Evolutionary conservation across 2,329 filamentous ascomycete genomes (phyloP).

Genomic region (Cytospora mali): DNA sequence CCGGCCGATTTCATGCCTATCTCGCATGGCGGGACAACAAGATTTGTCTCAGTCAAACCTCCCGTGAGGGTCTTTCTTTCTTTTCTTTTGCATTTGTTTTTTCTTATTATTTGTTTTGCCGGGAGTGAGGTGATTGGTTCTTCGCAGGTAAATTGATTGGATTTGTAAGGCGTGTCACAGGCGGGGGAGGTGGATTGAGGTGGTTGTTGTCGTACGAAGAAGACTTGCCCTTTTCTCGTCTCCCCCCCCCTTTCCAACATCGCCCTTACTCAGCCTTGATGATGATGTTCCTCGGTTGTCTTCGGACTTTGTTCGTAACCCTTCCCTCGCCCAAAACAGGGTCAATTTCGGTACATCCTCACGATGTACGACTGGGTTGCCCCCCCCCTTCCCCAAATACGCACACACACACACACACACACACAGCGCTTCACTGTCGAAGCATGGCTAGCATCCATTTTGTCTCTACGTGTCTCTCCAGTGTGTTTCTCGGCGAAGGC

Average conservation of each 20-base stretch:
- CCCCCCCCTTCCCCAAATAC: not conserved
- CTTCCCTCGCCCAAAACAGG: no score
- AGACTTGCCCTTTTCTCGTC: not conserved
- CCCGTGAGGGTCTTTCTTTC: not conserved
- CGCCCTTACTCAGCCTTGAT: not conserved
- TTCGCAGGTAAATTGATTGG: slow-evolving; percentile 21
- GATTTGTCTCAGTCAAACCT: slow-evolving; percentile 21
- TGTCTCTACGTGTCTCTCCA: slow-evolving; percentile 1
- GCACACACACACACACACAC: not conserved
- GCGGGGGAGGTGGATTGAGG: not conserved
- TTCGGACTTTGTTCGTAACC: not conserved
- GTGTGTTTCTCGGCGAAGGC: slow-evolving; percentile 14
- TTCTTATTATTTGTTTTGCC: no score
- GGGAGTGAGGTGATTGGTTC: slow-evolving; percentile 7
- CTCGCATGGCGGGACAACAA: slow-evolving; percentile 17
- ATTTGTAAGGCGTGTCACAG: slow-evolving; percentile 3
- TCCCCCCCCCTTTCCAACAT: not conserved
- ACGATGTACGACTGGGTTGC: not conserved
- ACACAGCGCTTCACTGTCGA: not conserved
- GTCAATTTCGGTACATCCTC: no score
- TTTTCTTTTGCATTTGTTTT: no score
- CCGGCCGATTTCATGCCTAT: slow-evolving; percentile 13
- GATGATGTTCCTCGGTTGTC: not conserved
- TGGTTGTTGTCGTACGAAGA: slow-evolving; percentile 13
- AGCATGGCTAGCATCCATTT: not conserved